phyloP scores from a whole-genome alignment of 2,329 filamentous ascomycete species.

The Fusarium sp. region DNA sequence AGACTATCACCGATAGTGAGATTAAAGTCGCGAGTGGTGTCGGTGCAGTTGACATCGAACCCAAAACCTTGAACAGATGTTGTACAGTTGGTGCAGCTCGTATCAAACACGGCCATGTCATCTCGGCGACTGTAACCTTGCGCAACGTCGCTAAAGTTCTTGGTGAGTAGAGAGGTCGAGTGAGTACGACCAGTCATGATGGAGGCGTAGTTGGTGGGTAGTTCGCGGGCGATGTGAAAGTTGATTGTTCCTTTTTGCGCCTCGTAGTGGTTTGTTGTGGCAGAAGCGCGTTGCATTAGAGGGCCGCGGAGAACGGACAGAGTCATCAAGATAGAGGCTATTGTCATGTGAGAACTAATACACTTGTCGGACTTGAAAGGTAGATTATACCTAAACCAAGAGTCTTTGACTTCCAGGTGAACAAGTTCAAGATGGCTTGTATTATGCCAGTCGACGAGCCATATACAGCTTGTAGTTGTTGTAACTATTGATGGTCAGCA shows the following conservation, averaged over 20 bases:
- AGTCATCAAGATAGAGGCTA: conserved; percentile 41
- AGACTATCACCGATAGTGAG: conserved; percentile 11
- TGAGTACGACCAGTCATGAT: conserved; percentile 38
- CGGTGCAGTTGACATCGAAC: conserved; percentile 38
- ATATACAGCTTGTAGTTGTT: conserved; percentile 38
- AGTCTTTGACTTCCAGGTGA: conserved; percentile 35
- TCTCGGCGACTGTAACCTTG: conserved; percentile 36
- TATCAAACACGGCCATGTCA: conserved; percentile 30
- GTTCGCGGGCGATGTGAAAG: conserved; percentile 41
- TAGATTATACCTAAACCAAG: conserved; percentile 30
- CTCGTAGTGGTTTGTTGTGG: conserved; percentile 31
- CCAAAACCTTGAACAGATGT: conserved; percentile 31
- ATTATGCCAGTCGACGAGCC: conserved; percentile 39
- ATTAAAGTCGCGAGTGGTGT: conserved; percentile 24
- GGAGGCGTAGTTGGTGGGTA: conserved; percentile 33
- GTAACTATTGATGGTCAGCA: conserved; percentile 13
- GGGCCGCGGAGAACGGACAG: conserved; percentile 39
- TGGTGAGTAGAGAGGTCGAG: conserved; percentile 29
- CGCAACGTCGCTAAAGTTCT: conserved; percentile 40
- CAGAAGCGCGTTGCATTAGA: conserved; percentile 38
- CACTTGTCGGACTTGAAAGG: rapidly evolving
- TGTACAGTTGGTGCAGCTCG: conserved; percentile 36
- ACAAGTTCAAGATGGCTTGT: conserved; percentile 30
- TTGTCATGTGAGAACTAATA: neutral
- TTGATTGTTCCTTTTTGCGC: conserved; percentile 10